Conservation (phyloP, 768 basidiomycete genomes). For the Jaapia argillacea region DNA sequence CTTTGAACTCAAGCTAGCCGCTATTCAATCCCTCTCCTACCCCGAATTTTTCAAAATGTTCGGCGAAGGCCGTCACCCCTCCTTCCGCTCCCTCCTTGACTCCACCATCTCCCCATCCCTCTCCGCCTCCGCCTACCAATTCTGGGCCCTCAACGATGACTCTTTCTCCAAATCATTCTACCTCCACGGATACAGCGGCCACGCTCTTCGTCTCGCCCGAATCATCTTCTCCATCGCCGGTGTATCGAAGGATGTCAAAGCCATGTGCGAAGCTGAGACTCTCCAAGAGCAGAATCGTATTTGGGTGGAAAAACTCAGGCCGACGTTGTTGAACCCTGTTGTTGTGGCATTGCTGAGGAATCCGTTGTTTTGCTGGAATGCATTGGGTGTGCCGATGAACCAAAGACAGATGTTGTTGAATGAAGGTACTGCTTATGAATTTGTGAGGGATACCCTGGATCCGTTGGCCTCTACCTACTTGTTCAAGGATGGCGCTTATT, state of each 20-base stretch:
- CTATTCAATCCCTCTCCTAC: conserved; percentile 44
- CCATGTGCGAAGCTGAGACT: conserved; percentile 43
- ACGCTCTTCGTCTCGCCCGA: conserved; percentile 54
- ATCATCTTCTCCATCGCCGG: conserved; percentile 52
- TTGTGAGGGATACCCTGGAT: conserved; percentile 41
- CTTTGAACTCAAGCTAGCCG: conserved; percentile 69
- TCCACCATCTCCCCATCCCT: conserved; percentile 53
- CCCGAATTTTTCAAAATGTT: conserved; percentile 60
- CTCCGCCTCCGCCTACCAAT: conserved; percentile 65
- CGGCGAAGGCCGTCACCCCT: conserved; percentile 48
- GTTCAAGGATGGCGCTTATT: conserved; percentile 28
- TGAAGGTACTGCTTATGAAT: conserved; percentile 38
- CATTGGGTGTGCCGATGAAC: conserved; percentile 65
- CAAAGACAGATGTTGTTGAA: conserved; percentile 47
- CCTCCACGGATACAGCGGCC: conserved; percentile 54
- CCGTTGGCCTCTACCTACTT: conserved; percentile 34
- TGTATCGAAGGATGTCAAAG: conserved; percentile 41
- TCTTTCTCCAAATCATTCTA: conserved; percentile 50
- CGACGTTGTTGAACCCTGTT: conserved; percentile 47
- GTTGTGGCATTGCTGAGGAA: conserved; percentile 40
- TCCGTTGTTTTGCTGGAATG: conserved; percentile 64
- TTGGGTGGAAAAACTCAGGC: conserved; percentile 50
- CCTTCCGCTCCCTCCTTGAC: conserved; percentile 54
- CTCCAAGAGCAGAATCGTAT: conserved; percentile 48
- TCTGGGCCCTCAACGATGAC: conserved; percentile 57